Evolutionary conservation across 352 stramenopile species (phyloP).

Genomic region (Peronospora belbahrii): DNA sequence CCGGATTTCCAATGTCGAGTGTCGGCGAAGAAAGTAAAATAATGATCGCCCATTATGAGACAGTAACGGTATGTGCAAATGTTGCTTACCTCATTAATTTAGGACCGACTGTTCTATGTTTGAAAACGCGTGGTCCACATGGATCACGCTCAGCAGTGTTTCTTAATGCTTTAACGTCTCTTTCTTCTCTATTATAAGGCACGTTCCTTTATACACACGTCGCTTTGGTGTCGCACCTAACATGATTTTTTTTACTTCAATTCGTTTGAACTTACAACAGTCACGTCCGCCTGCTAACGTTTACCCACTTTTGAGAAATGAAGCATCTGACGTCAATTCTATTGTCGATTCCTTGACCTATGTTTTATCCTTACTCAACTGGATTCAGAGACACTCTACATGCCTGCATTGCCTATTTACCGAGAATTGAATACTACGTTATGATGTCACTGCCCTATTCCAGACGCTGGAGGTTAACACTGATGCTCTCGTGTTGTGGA

Average conservation of each 20-base stretch:
- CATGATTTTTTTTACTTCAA: constrained; percentile 18
- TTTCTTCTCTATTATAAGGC: constrained; percentile 2
- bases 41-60: no score
- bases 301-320: constrained; percentile 69
- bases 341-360: no score
- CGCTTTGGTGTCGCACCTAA: constrained; percentile 9
- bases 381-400: constrained; percentile 29
- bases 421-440: constrained; percentile 64
- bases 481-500: constrained; percentile 53
- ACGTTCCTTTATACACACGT: constrained; percentile 5
- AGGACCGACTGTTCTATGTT: no score
- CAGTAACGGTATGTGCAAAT: no score
- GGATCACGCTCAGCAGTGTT: not conserved
- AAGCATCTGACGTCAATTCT: constrained; percentile 74
- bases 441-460: constrained; percentile 60
- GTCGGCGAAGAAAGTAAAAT: no score
- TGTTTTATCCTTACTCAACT: constrained; percentile 29
- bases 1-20: no score
- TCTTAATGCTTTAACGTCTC: constrained; percentile 1
- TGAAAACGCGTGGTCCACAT: constrained; percentile 1
- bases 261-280: constrained; percentile 3
- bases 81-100: no score
- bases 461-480: constrained; percentile 45
- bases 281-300: constrained; percentile 12
- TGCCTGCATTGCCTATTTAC: constrained; percentile 60